Evolutionary conservation across 2,329 filamentous ascomycete genomes (phyloP).

Genomic region (Fusarium dimerum): DNA sequence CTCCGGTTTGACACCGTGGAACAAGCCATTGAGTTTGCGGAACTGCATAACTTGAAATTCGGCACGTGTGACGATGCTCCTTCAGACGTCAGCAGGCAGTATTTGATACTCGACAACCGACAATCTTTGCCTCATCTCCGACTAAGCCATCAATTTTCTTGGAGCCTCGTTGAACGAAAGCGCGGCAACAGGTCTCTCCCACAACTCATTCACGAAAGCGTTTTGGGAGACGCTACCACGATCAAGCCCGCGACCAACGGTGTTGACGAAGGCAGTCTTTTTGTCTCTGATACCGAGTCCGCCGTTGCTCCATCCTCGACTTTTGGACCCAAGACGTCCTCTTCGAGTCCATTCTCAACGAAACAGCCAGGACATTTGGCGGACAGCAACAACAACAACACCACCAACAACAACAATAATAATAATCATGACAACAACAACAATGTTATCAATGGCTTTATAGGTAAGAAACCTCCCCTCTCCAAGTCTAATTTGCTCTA

Average conservation of each 20-base stretch:
- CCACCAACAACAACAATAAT: background rate
- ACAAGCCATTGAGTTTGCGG: slow-evolving; percentile 66
- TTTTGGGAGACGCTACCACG: slow-evolving; percentile 43
- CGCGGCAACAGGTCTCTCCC: slow-evolving; percentile 53
- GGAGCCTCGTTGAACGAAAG: slow-evolving; percentile 60
- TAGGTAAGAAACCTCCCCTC: slow-evolving; percentile 26
- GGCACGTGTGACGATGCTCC: slow-evolving; percentile 37
- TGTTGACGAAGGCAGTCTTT: slow-evolving; percentile 30
- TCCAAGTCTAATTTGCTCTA: slow-evolving; percentile 21
- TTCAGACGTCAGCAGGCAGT: slow-evolving; percentile 38
- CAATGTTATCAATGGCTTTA: slow-evolving; percentile 11
- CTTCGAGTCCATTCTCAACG: slow-evolving; percentile 15
- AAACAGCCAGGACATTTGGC: slow-evolving; percentile 6
- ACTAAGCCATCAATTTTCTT: slow-evolving; percentile 57
- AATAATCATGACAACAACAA: background rate
- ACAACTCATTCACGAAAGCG: slow-evolving; percentile 56
- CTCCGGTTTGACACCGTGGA: slow-evolving; percentile 68
- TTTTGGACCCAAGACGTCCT: slow-evolving; percentile 8
- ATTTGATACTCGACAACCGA: slow-evolving; percentile 47
- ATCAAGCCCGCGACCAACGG: slow-evolving; percentile 14
- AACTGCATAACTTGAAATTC: slow-evolving; percentile 58
- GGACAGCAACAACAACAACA: slow-evolving; percentile 2
- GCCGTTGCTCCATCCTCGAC: slow-evolving; percentile 5
- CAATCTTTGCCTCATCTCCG: slow-evolving; percentile 49
- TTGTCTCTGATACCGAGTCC: slow-evolving; percentile 24